phyloP scores from a whole-genome alignment of 208 protist species.

The Wallacemonas collosoma region DNA sequence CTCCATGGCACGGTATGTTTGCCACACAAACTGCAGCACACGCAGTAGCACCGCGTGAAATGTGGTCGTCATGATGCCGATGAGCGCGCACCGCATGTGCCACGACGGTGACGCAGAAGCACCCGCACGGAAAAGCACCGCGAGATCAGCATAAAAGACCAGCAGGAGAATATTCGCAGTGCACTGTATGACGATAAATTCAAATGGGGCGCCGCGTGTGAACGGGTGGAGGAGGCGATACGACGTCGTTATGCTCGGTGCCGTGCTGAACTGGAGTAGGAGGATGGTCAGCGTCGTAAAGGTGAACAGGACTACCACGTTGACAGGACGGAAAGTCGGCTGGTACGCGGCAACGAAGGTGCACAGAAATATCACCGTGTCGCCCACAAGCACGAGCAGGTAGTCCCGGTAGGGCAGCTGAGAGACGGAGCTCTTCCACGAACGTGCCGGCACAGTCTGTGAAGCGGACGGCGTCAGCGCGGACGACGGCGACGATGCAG shows the following conservation, averaged over 20 bases:
- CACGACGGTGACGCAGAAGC: constrained; percentile 37
- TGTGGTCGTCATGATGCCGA: constrained; percentile 45
- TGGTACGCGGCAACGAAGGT: constrained; percentile 49
- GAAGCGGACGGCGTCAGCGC: background rate
- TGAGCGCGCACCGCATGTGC: constrained; percentile 55
- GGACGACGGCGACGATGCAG: background rate
- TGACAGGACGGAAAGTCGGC: constrained; percentile 28
- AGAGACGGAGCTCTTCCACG: constrained; percentile 14
- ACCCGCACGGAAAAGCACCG: constrained; percentile 38
- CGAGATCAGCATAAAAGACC: constrained; percentile 31
- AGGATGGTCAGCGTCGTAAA: constrained; percentile 34
- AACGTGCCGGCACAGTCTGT: background rate
- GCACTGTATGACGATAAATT: constrained; percentile 46
- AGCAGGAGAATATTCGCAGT: constrained; percentile 44
- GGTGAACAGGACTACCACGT: constrained; percentile 26
- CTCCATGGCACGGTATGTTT: background rate
- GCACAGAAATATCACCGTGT: constrained; percentile 32
- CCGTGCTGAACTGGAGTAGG: constrained; percentile 8
- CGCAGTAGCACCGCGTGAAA: constrained; percentile 51
- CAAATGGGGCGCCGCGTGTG: constrained; percentile 20
- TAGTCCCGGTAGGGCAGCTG: constrained; percentile 37
- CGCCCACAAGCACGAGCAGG: constrained; percentile 43
- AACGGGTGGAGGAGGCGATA: constrained; percentile 56
- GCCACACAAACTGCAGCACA: constrained; percentile 30
- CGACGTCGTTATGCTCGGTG: constrained; percentile 24